phyloP scores from a whole-genome alignment of 1,139 yeast genomes.

The Protomyces arabidopsidicola region DNA sequence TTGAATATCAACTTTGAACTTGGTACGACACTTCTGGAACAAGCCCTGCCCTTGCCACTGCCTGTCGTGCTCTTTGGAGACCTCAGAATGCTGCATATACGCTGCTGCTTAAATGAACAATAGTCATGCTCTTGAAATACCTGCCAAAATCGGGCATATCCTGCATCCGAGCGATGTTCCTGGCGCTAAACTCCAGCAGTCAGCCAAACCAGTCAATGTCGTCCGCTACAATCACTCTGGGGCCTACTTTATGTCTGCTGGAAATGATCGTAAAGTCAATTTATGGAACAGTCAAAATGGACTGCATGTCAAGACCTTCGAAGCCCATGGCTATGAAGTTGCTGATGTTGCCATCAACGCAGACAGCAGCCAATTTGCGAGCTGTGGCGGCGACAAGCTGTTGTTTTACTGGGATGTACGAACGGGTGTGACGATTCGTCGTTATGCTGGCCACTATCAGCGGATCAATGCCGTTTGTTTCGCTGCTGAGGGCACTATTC shows the following conservation, averaged over 20 bases:
- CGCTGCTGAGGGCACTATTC: conserved; percentile 37
- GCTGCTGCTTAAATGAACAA: background rate
- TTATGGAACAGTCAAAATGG: conserved; percentile 39
- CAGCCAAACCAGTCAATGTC: conserved; percentile 36
- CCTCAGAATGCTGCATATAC: no score
- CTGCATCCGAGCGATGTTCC: conserved; percentile 10
- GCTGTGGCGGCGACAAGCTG: conserved; percentile 42
- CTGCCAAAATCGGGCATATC: conserved; percentile 7
- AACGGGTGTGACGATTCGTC: conserved; percentile 35
- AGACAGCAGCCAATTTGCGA: conserved; percentile 39
- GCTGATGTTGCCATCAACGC: conserved; percentile 38
- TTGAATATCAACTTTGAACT: no score
- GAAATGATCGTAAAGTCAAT: conserved; percentile 38
- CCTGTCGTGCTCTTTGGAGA: no score
- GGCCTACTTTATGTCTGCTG: conserved; percentile 39
- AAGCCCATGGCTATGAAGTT: conserved; percentile 39
- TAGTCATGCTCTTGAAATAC: background rate
- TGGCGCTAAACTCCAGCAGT: background rate
- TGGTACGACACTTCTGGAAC: no score
- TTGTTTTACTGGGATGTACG: conserved; percentile 41
- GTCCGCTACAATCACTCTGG: conserved; percentile 38
- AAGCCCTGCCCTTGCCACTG: no score
- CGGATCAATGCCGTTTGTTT: conserved; percentile 39
- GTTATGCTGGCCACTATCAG: conserved; percentile 39
- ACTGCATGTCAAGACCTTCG: conserved; percentile 25